These are phyloP conservation scores for Thelephora terrestris DNA, from an alignment of 1,284 basidiomycete genomes.

Conservation along the genomic window DNA sequence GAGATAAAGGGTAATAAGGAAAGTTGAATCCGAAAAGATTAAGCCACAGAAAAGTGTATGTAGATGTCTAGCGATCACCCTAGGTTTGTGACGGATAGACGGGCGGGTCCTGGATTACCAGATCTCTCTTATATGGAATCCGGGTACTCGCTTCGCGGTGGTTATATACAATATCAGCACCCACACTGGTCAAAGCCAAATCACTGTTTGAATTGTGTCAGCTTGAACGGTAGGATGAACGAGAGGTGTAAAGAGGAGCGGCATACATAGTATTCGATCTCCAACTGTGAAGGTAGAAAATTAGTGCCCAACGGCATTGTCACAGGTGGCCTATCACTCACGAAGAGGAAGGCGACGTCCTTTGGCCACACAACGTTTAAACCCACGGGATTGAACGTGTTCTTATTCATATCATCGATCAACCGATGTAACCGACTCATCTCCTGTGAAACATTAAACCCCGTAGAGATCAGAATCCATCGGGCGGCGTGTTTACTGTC, in stretches of 20 bases:
- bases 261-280: constrained; percentile 69
- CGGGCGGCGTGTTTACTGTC: not conserved
- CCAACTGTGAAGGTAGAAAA: constrained; percentile 35
- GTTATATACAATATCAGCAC: no score
- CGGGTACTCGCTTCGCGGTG: no score
- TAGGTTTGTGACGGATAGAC: no score
- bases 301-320: constrained; percentile 1
- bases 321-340: constrained; percentile 31
- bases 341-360: constrained; percentile 75
- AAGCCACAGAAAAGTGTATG: no score
- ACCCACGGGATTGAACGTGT: constrained; percentile 70
- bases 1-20: no score
- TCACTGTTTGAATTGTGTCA: not conserved
- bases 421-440: constrained; percentile 57
- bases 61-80: no score
- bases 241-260: not conserved
- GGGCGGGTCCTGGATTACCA: no score
- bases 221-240: not conserved
- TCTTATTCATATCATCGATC: constrained; percentile 56
- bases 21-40: no score
- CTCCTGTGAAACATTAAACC: constrained; percentile 39
- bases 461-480: not conserved
- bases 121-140: no score
- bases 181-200: not conserved
- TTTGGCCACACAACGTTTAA: constrained; percentile 75